These are phyloP conservation scores for Elsinoe australis DNA, from an alignment of 2,329 filamentous ascomycete genomes.

Conservation along the genomic window DNA sequence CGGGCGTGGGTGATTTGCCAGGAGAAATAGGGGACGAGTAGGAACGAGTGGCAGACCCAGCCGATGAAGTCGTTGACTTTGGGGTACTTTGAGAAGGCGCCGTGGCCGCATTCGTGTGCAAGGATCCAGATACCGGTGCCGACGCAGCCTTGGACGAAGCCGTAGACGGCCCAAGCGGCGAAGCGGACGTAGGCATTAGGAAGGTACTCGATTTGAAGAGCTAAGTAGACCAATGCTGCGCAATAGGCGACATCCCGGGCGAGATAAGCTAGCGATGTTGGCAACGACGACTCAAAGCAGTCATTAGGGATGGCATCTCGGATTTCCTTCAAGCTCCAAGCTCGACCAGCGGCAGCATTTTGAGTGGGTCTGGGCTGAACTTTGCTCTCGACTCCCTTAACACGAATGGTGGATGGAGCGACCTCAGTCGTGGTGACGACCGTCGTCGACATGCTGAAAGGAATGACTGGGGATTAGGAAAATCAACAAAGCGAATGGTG, in stretches of 20 bases:
- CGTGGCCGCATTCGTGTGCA: conserved; percentile 64
- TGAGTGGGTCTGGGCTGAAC: too few relatives aligned
- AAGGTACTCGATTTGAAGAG: conserved; percentile 77
- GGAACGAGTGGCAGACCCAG: conserved; percentile 56
- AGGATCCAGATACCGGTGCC: conserved; percentile 64
- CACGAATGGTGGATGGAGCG: conserved; percentile 40
- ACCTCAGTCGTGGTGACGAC: conserved; percentile 44
- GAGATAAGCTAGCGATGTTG: conserved; percentile 72
- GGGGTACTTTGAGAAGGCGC: conserved; percentile 54
- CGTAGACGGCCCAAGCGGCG: conserved; percentile 56
- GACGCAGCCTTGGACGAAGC: conserved; percentile 57
- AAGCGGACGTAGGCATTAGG: conserved; percentile 60
- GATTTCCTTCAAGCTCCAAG: not conserved
- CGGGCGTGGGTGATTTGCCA: conserved; percentile 65
- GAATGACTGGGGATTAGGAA: not conserved
- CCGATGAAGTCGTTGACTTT: conserved; percentile 55
- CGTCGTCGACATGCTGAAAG: conserved; percentile 27
- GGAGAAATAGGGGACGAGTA: conserved; percentile 63
- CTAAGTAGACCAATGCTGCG: conserved; percentile 71
- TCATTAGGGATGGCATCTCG: conserved; percentile 78
- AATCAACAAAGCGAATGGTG: too few relatives aligned
- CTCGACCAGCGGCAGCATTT: too few relatives aligned
- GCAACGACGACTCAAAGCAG: conserved; percentile 82
- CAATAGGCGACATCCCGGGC: conserved; percentile 68
- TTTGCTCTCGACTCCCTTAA: conserved; percentile 79